Evolutionary conservation across 805 yeast genomes (phyloP), one percentile per base, ranked within the genome.

Genomic region (Yarrowia sp.): DNA sequence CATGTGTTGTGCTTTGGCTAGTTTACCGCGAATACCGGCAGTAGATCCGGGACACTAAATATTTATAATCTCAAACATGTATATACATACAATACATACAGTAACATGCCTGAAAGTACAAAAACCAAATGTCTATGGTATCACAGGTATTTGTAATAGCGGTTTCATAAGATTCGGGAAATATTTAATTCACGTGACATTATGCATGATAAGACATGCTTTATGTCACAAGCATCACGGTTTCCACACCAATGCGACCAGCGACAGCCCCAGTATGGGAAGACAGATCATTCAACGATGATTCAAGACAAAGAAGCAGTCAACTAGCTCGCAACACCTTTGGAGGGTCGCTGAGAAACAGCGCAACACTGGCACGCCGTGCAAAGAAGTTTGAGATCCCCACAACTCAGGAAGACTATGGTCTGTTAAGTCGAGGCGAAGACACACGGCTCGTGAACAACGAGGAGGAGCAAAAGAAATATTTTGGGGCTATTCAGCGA

Each of bases 351-450:
- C n/a, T 51, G 11, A 21, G 58, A 22, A 33, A 21, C 28, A 26
- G 14, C 21, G 41, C 58, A 2, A 51, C 58, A 4, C 41, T 51
- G 16, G 63, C 63, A 4, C 41, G 41, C 14, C 63, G 63, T 2
- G 63, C 63, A 32, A 58, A 58, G 14, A 58, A 58, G 41, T 58
- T 58, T 12, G 51, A 40, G 33, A 26, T 38, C 35, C 44, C 61
- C 21, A 26, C 44, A 12, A 19, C 38, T 8, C 49, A 58, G 17
- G 43, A 30, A 11, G 70, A 70, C 10, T 79, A 77, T 65, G 84
- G 84, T 1, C 75, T 75, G 58, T 70, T 79, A 8, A 80, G 83
- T 67, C 71, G 83, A 38, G 83, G 83, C 1, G 83, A 80, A 58
- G 82, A 78, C 63, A 54, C 62, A 12, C 54, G 70, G 24, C 44